Conservation (phyloP, 2,329 filamentous ascomycete species). For the Pseudodiploospora longispora region DNA sequence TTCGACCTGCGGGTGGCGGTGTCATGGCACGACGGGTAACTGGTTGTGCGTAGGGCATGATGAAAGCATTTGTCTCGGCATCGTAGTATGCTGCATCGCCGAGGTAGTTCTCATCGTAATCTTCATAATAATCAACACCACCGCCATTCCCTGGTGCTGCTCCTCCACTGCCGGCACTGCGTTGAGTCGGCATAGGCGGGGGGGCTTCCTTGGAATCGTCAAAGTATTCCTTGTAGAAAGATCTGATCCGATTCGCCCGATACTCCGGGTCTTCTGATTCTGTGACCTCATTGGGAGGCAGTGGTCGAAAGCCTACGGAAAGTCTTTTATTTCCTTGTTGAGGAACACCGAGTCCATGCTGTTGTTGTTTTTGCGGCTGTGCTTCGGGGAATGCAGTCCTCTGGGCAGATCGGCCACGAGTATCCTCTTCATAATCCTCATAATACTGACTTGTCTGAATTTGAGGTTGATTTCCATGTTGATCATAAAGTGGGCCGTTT, state of each 20-base stretch:
- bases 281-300: constrained; percentile 75
- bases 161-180: constrained; percentile 14
- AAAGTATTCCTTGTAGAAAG: constrained; percentile 99
- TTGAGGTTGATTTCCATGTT: constrained; percentile 15
- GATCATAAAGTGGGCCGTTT: constrained; percentile 8
- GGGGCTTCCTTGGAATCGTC: constrained; percentile 61
- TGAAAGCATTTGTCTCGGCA: constrained; percentile 60
- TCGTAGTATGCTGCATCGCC: constrained; percentile 62
- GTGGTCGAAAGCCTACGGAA: constrained; percentile 70
- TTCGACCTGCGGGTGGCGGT: constrained; percentile 61
- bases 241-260: constrained; percentile 90
- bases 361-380: constrained; percentile 16
- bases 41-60: constrained; percentile 78
- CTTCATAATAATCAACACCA: constrained; percentile 56
- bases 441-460: constrained; percentile 25
- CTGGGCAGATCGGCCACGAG: constrained; percentile 28
- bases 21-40: constrained; percentile 91
- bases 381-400: constrained; percentile 9
- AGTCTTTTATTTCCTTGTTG: constrained; percentile 47
- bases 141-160: constrained; percentile 4
- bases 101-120: constrained; percentile 63
- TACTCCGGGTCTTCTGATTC: constrained; percentile 85
- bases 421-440: constrained; percentile 22
- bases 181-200: constrained; percentile 31
- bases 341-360: constrained; percentile 43